Evolutionary conservation across 179 eudicot species (phyloP), one percentile per base, ranked within the genome.

Genomic region (Spinacia oleracea): DNA sequence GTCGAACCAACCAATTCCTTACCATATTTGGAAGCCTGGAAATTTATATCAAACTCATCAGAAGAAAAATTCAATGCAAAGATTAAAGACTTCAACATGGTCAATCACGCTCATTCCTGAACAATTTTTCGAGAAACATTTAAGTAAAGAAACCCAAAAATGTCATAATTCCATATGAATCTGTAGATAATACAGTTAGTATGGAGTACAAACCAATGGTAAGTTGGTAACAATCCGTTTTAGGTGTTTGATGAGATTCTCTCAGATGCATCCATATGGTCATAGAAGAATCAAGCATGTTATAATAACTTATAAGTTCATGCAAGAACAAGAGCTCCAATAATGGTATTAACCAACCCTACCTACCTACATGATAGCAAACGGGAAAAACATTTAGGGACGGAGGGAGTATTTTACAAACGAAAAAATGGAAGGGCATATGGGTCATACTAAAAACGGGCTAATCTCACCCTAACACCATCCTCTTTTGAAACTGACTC

Each of bases 1-100:
- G 51, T 90, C 32, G 82, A 42, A 82, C 97, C 95, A 77, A 95
- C 86, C 81, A 93, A 81, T 42, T 84, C 89, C 53, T 77, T 71
- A 48, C 87, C 92, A 64, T 77, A 48, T 67, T 78, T 85, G 66
- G 89, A 76, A 62, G 86, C 89, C 98, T 94, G 84, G 71, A 73
- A 73, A 29, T 46, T 38, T n/a, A 74, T 14, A 74, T 29, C 31
- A 73, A 77, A 58, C 46, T 1, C 6, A 29, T 51, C 27, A 27
- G 40, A 64, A 10, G 68, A 35, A 27, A 51, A 21, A 27, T 23
- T 42, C 45, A 35, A 12, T 50, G 58, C 29, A 12, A 58, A 45
- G 6, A 62, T 40, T 25, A 50, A 69, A 10, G 70, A 43, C 15
- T n/a, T 23, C 40, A 11, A 29, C 21, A 42, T 43, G 11, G 5